Base-by-base conservation (phyloP, 257 asterid genomes). In the Perilla frutescens region DNA sequence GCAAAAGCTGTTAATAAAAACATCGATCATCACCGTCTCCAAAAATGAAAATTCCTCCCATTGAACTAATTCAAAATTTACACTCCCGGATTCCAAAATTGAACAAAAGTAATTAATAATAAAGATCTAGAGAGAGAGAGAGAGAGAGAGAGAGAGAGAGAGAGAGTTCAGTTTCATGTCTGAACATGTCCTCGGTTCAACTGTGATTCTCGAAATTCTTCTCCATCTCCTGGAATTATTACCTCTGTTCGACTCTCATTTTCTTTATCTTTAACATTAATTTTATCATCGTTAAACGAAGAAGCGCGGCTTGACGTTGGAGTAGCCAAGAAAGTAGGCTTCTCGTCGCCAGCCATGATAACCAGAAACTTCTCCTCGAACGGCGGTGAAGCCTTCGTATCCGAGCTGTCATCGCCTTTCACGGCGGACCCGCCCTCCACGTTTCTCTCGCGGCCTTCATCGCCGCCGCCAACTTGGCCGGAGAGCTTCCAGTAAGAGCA, bases 261-360 rank as follows among this genome's bases (percentile, higher is more conserved):
- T 8, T 70, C 73, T 14, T 55, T 61, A 3, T 43, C 67, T 3
- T 54, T 14, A 10, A 7, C 48, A 13, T 66, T 20, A 20, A 20
- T 20, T 20, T 20, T 20, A 20, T 20, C 26, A 20, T 20, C 26
- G 26, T 20, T 20, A 20, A 20, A 20, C 26, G 26, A 20, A 20
- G 26, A 20, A 20, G 26, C 75, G 6, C 7, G 70, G 41, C 48
- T 78, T 2, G 79, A 65, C 40, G 72, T 59, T 37, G 85, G 82
- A 2, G 84, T 82, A 31, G 89, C 89, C 70, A 85, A 75, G 82
- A 80, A 85, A 41, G 87, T 82, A 32, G 89, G 89, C 73, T 72
- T 72, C 41, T 80, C 75, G 4, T 85, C 85, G 1, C 89, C 89
- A 15, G 89, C 89, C 89, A 85, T 85, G 14, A 85, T 82, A 12